Percentiles rank a stretch among this genome's conserved stretches.
phyloP scores from a whole-genome alignment of 768 basidiomycete genomes.

The Boletus barrowsii region DNA sequence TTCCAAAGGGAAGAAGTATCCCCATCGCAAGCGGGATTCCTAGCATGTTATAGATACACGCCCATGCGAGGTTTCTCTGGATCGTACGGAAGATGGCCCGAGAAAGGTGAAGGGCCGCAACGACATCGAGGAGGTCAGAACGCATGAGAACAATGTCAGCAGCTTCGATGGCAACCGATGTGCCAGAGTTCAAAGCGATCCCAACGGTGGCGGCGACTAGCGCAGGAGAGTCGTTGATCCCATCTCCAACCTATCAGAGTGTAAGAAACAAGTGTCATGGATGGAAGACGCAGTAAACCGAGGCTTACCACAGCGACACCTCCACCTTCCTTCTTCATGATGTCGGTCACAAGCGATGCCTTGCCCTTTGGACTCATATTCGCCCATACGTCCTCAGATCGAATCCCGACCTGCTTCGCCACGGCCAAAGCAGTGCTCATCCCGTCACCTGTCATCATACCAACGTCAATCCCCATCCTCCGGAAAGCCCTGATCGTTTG shows the following conservation, averaged over 20 bases:
- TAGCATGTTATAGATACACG: conserved; percentile 89
- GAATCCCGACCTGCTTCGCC: conserved; percentile 87
- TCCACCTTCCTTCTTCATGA: conserved; percentile 70
- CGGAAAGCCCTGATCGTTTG: conserved; percentile 80
- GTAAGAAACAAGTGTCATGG: neutral
- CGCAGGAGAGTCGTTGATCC: conserved; percentile 98
- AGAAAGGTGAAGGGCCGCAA: conserved; percentile 92
- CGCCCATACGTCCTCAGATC: conserved; percentile 80
- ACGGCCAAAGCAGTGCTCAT: conserved; percentile 82
- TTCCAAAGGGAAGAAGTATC: conserved; percentile 83
- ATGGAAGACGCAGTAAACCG: neutral
- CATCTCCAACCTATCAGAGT: conserved; percentile 81
- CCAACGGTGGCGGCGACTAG: conserved; percentile 95
- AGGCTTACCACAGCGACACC: conserved; percentile 86
- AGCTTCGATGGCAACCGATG: conserved; percentile 96
- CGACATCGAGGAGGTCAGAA: conserved; percentile 94
- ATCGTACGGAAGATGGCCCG: conserved; percentile 87
- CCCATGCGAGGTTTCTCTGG: conserved; percentile 92
- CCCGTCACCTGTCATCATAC: conserved; percentile 93
- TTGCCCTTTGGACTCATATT: conserved; percentile 96
- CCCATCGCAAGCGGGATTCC: conserved; percentile 99
- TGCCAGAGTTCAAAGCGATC: conserved; percentile 93
- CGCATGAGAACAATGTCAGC: conserved; percentile 98
- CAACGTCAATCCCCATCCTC: conserved; percentile 88
- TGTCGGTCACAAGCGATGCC: conserved; percentile 75